Conservation (phyloP, 1,284 basidiomycete species). For the Irpex sp. region DNA sequence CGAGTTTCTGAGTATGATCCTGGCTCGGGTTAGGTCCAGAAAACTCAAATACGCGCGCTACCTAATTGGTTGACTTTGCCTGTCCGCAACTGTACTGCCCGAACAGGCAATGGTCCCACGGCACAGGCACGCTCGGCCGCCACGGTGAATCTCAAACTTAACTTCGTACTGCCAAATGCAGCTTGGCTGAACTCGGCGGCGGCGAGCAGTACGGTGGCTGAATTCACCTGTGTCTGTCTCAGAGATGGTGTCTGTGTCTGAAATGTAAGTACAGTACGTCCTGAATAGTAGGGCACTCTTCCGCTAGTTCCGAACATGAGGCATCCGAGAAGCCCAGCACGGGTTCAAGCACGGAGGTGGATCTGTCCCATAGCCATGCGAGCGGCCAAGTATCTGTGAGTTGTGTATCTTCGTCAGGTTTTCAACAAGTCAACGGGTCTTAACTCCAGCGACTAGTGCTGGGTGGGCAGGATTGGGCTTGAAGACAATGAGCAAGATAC, state of each 20-base stretch:
- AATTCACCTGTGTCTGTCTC: background rate
- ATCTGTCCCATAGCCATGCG: background rate
- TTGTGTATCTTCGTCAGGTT: too few species aligned
- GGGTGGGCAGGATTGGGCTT: background rate
- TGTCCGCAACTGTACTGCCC: too few species aligned
- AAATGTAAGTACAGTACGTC: background rate
- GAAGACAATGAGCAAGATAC: background rate
- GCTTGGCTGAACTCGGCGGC: background rate
- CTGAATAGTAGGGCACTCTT: too few species aligned
- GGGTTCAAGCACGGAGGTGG: background rate
- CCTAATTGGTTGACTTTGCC: too few species aligned
- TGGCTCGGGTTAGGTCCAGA: too few species aligned
- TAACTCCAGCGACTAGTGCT: too few species aligned
- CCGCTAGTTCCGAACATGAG: background rate
- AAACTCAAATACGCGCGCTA: too few species aligned
- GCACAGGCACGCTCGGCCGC: background rate
- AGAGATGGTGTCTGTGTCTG: background rate
- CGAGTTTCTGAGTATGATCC: too few species aligned
- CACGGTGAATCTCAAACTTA: background rate
- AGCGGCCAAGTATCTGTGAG: too few species aligned
- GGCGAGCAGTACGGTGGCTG: background rate
- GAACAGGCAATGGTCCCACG: background rate
- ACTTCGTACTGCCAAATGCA: background rate
- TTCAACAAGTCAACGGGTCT: too few species aligned
- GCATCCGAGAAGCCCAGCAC: background rate